Conservation (phyloP, 2,329 filamentous ascomycete genomes). For the Cladophialophora exuberans region DNA sequence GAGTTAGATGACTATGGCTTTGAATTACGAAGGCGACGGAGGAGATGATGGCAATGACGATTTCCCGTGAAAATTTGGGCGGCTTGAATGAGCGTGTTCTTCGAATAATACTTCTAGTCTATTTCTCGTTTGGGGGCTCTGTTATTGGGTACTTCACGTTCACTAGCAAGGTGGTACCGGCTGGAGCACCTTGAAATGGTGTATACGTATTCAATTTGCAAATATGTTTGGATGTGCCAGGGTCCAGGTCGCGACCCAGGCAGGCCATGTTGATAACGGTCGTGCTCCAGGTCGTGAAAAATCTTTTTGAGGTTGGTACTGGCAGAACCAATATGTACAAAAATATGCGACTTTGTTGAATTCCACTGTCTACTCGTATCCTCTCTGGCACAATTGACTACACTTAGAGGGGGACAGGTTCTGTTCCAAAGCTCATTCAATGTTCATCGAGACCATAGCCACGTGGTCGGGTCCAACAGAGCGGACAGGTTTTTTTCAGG, state of each 20-base stretch:
- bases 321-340: too few species aligned
- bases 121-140: background rate
- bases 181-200: background rate
- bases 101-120: background rate
- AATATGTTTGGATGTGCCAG: background rate
- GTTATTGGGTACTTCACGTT: too few species aligned
- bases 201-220: background rate
- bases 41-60: background rate
- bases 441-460: background rate
- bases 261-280: too few species aligned
- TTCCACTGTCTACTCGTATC: too few species aligned
- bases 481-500: background rate
- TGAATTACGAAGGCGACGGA: slow-evolving; percentile 12
- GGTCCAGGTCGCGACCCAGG: too few species aligned
- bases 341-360: too few species aligned
- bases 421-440: too few species aligned
- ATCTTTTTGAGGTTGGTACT: too few species aligned
- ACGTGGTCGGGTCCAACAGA: background rate
- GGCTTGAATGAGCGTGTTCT: background rate
- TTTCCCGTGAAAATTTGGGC: slow-evolving; percentile 1
- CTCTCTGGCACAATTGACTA: background rate
- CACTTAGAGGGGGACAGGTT: too few species aligned
- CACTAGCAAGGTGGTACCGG: background rate
- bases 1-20: slow-evolving; percentile 9
- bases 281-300: too few species aligned